Evolutionary conservation across 2,329 filamentous ascomycete genomes (phyloP).

Genomic region (Thelonectria blattea): DNA sequence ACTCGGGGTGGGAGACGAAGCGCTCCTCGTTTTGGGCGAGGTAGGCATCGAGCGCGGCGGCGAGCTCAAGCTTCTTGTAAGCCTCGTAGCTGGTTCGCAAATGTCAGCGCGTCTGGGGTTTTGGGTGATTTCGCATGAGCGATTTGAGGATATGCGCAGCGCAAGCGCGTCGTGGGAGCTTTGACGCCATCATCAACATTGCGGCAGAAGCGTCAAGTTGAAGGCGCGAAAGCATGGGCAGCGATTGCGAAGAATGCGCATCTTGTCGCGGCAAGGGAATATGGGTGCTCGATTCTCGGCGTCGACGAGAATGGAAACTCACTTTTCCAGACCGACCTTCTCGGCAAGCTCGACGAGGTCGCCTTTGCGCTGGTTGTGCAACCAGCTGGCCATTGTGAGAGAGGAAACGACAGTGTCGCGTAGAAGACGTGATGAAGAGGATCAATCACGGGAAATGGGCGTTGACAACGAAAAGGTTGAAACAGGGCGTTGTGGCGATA

Average conservation of each 20-base stretch:
- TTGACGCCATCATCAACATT: constrained; percentile 13
- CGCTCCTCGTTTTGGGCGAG: constrained; percentile 71
- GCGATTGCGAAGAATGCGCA: constrained; percentile 18
- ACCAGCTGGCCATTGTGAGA: constrained; percentile 60
- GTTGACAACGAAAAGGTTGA: background rate
- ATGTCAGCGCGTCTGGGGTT: constrained; percentile 27
- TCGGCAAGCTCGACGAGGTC: constrained; percentile 79
- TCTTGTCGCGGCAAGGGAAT: background rate
- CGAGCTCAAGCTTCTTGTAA: constrained; percentile 80
- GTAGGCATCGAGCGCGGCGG: constrained; percentile 74
- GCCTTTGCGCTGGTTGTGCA: constrained; percentile 81
- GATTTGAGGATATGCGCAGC: constrained; percentile 9
- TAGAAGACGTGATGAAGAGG: constrained; percentile 16
- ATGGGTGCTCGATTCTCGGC: constrained; percentile 11
- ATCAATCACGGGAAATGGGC: constrained; percentile 10
- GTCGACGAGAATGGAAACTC: constrained; percentile 47
- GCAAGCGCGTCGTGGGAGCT: constrained; percentile 30
- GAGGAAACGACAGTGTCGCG: constrained; percentile 39
- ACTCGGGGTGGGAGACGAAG: constrained; percentile 65
- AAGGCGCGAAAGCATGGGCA: constrained; percentile 27
- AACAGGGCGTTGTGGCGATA: constrained; percentile 7
- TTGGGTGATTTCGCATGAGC: constrained; percentile 7
- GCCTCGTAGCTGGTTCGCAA: constrained; percentile 63
- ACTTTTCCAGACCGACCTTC: constrained; percentile 74
- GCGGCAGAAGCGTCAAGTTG: constrained; percentile 1